phyloP scores from a whole-genome alignment of 176 grass and related monocot species.

The Saccharum spontaneum region DNA sequence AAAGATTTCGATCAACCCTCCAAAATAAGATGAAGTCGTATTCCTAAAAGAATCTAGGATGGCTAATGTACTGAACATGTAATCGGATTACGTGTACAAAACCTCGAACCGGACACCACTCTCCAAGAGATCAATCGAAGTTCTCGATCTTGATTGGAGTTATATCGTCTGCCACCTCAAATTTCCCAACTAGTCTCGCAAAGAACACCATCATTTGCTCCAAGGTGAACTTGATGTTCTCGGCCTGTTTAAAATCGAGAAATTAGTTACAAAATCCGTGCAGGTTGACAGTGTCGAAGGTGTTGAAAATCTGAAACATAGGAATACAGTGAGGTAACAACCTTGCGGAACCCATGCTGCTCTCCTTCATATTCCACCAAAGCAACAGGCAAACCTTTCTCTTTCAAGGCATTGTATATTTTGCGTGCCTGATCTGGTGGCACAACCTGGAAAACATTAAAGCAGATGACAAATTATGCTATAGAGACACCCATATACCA shows the following conservation, averaged over 20 bases:
- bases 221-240: constrained; percentile 94
- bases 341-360: constrained; percentile 92
- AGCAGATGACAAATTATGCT: neutral
- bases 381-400: constrained; percentile 81
- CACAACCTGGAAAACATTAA: constrained; percentile 56
- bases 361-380: constrained; percentile 97
- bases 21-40: neutral
- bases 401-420: constrained; percentile 86
- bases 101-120: neutral
- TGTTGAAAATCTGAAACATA: neutral
- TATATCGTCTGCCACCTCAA: constrained; percentile 80
- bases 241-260: constrained; percentile 52
- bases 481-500: constrained; percentile 10
- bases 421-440: constrained; percentile 80
- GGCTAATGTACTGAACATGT: neutral
- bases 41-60: neutral
- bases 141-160: constrained; percentile 87
- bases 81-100: neutral
- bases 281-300: neutral
- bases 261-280: neutral
- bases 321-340: constrained; percentile 10
- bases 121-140: constrained; percentile 52
- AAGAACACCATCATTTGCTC: constrained; percentile 95
- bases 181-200: constrained; percentile 70
- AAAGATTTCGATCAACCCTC: neutral